Conservation (phyloP, 768 basidiomycete species). For the Tricholoma sp. region DNA sequence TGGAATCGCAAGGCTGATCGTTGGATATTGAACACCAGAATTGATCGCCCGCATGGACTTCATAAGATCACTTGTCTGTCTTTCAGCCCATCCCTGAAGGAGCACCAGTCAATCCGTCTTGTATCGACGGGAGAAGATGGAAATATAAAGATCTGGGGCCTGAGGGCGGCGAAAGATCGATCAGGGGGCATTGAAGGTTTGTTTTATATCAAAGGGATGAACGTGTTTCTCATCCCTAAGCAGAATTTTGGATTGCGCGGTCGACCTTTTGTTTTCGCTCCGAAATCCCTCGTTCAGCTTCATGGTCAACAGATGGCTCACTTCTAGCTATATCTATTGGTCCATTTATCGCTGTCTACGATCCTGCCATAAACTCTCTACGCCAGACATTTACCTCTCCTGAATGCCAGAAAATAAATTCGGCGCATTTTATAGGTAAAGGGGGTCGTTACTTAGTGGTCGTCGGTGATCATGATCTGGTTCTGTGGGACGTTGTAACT, state of each 20-base stretch:
- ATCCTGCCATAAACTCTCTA: constrained; percentile 56
- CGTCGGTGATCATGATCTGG: constrained; percentile 40
- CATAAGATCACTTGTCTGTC: constrained; percentile 55
- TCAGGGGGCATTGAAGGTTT: constrained; percentile 49
- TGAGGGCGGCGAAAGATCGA: constrained; percentile 42
- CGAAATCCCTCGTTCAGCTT: constrained; percentile 57
- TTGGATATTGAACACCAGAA: constrained; percentile 82
- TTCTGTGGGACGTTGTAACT: constrained; percentile 70
- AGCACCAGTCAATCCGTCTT: constrained; percentile 36
- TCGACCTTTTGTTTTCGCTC: constrained; percentile 67
- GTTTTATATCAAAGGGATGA: constrained; percentile 10
- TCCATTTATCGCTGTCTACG: constrained; percentile 67
- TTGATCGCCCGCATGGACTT: constrained; percentile 82
- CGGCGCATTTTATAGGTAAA: constrained; percentile 62
- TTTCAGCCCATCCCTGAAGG: constrained; percentile 54
- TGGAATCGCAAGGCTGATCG: constrained; percentile 63
- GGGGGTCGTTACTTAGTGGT: constrained; percentile 69
- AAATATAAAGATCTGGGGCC: constrained; percentile 76
- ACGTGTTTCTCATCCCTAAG: neutral
- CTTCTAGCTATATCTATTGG: constrained; percentile 74
- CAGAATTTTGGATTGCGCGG: constrained; percentile 78
- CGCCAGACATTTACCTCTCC: constrained; percentile 56
- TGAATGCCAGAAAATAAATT: constrained; percentile 40
- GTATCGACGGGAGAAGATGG: constrained; percentile 76
- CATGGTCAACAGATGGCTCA: constrained; percentile 86